Base-by-base conservation (phyloP, 2,329 filamentous ascomycete species). In the Aspergillus neotritici region DNA sequence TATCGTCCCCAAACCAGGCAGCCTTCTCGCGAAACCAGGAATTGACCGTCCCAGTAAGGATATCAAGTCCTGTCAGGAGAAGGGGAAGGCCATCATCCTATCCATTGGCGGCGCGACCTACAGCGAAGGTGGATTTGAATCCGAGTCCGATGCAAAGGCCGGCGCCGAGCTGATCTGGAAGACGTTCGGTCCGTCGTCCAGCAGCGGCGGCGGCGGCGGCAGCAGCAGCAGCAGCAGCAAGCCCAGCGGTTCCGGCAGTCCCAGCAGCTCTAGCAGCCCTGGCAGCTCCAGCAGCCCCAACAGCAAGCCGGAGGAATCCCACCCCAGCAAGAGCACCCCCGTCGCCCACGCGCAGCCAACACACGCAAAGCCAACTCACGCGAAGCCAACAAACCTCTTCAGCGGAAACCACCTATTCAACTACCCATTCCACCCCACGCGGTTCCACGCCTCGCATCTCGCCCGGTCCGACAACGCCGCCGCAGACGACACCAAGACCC, bases 51-150 rank as follows among this genome's bases (percentile, higher is more conserved):
- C 7, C 48, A 72, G 66, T 30, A 57, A 63, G 33, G 72, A 77
- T 41, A 77, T 78, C 50, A 61, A 60, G 13, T 64, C 72, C 8
- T 90, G 85, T 65, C 84, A 89, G 61, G 53, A 64, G 11, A 65
- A 79, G 48, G 77, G 77, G 49, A 89, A 88, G 66, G 86, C 83
- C 1, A 82, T 89, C 51, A 61, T 87, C 34, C 72, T 89, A 8
- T 87, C 84, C 3, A 72, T 89, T 34, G 85, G 84, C 13, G 84
- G 86, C 28, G 79, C 79, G 3, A 83, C 82, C 1, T 86, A 86
- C 62, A 79, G 71, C 13, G 82, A 86, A 60, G 82, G 80, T 28
- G 83, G 83, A 17, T 86, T 86, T 68, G 56, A 64, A 31, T 76
- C 72, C n/a, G 53, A 69, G 1, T 50, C 64, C 0, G 74, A 70